These are phyloP conservation scores for Acanthamoeba culbertsoni DNA, from an alignment of 208 protist genomes.

Conservation along the genomic window DNA sequence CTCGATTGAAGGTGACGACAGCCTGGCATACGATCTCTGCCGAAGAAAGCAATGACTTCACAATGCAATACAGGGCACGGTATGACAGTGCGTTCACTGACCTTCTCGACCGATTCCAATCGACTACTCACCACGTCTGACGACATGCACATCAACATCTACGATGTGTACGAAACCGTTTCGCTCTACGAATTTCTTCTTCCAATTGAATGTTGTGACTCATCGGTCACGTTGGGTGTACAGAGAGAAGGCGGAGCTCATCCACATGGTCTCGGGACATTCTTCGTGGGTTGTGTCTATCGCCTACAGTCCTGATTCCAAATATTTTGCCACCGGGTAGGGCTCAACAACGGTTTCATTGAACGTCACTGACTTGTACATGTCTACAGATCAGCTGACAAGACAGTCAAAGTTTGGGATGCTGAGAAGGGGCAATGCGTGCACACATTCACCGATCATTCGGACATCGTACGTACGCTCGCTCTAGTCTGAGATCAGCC, in stretches of 20 bases:
- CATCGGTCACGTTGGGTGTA: neutral
- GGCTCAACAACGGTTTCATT: neutral
- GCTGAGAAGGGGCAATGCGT: neutral
- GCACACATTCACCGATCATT: constrained; percentile 33
- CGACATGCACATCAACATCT: constrained; percentile 53
- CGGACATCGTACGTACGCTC: neutral
- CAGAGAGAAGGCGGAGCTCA: constrained; percentile 23
- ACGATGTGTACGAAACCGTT: neutral
- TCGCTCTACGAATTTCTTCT: neutral
- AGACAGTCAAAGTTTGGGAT: constrained; percentile 48
- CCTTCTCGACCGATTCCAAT: constrained; percentile 20
- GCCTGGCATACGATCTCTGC: neutral
- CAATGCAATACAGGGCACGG: neutral
- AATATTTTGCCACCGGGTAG: constrained; percentile 6
- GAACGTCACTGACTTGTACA: neutral
- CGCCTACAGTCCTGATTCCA: constrained; percentile 42
- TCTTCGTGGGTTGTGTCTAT: constrained; percentile 15
- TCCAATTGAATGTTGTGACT: neutral
- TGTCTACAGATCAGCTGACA: neutral
- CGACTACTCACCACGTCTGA: constrained; percentile 7
- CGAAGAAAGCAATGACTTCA: neutral
- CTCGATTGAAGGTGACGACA: constrained; percentile 13
- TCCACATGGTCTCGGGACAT: constrained; percentile 18
- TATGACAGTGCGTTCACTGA: constrained; percentile 50
- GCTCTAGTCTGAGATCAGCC: neutral